Conservation (phyloP, 192 early-diverging fungal species). For the Piromyces finnis region DNA sequence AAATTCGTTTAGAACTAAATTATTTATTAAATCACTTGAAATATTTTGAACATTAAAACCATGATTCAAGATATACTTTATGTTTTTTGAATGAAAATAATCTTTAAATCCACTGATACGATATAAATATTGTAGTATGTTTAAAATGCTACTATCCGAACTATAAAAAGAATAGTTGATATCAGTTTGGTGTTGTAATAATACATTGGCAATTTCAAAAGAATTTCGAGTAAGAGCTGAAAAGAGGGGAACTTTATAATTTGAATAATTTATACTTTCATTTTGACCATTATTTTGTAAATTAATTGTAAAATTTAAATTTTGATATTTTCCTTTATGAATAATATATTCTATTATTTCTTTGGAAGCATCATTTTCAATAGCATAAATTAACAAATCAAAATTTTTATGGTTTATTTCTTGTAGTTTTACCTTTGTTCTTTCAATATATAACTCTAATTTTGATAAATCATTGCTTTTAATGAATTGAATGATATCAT, state of each 20-base stretch:
- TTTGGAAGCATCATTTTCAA: not conserved
- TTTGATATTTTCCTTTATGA: not conserved
- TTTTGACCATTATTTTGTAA: not conserved
- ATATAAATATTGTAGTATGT: not conserved
- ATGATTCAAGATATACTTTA: not conserved
- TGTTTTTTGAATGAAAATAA: not conserved
- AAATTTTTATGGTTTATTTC: not conserved
- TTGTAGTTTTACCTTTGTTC: not conserved
- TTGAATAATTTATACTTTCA: not conserved
- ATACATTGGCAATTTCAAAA: not conserved
- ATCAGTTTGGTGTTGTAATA: not conserved
- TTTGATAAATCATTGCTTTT: not conserved
- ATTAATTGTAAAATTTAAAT: not conserved
- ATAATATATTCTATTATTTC: not conserved
- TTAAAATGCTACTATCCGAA: not conserved
- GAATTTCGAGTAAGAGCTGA: not conserved
- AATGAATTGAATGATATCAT: no score
- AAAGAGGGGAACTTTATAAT: not conserved
- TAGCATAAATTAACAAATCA: not conserved
- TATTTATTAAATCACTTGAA: not conserved
- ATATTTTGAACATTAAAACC: not conserved
- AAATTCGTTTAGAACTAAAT: not conserved
- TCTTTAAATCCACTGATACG: not conserved
- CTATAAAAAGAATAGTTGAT: not conserved
- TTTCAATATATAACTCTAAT: not conserved